These are phyloP conservation scores for Penicillium sp. DNA, from an alignment of 2,329 filamentous ascomycete species.

Conservation along the genomic window DNA sequence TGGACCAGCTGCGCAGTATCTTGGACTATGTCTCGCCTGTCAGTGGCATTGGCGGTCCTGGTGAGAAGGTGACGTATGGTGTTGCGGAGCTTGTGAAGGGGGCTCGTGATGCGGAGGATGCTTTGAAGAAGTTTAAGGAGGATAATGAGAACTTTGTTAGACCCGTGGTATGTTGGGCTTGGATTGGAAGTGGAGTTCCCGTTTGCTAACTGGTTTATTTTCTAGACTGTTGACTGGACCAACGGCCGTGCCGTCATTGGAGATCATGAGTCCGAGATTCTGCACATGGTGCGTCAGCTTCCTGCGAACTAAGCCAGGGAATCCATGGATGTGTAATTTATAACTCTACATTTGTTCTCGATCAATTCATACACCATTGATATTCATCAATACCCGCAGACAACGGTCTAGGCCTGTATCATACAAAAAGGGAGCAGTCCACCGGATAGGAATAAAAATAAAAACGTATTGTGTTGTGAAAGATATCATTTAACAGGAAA, in stretches of 20 bases:
- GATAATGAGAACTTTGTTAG: constrained; percentile 67
- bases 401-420: constrained; percentile 31
- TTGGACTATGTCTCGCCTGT: constrained; percentile 67
- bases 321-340: background rate
- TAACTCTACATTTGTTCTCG: background rate
- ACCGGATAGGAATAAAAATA: constrained; percentile 16
- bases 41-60: constrained; percentile 52
- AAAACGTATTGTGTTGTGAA: constrained; percentile 18
- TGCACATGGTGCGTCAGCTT: constrained; percentile 70
- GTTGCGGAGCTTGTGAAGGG: constrained; percentile 70
- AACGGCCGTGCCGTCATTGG: constrained; percentile 78
- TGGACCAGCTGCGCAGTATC: constrained; percentile 80
- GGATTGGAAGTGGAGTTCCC: background rate
- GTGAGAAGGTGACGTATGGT: constrained; percentile 64
- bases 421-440: constrained; percentile 27
- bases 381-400: constrained; percentile 1
- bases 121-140: constrained; percentile 74
- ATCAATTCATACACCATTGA: background rate
- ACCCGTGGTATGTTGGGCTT: constrained; percentile 66
- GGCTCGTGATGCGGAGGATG: constrained; percentile 73
- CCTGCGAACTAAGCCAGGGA: constrained; percentile 25
- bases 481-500: constrained; percentile 11
- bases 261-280: constrained; percentile 83
- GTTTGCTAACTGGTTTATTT: constrained; percentile 22
- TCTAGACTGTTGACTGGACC: constrained; percentile 80